A percentile compares a stretch with the other conserved stretches of the same genome.
phyloP scores from a whole-genome alignment of 768 basidiomycete species.

The Solioccasus polychromus region DNA sequence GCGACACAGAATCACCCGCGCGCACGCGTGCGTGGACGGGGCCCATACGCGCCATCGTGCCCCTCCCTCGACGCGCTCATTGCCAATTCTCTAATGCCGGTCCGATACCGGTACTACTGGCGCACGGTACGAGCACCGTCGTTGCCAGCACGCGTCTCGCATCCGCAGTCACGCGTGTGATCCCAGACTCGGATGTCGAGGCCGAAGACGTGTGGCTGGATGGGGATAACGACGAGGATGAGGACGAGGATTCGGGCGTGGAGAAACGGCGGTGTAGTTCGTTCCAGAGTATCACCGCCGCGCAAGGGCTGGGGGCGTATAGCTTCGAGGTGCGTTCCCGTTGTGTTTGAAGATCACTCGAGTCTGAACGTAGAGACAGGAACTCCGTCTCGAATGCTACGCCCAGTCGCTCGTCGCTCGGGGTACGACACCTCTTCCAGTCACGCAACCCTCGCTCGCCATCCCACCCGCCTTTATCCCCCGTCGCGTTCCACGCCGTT shows the following conservation, averaged over 20 bases:
- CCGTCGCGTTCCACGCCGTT: conserved; percentile 4
- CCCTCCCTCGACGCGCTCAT: conserved; percentile 21
- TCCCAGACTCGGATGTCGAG: too few relatives aligned
- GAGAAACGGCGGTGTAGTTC: conserved; percentile 10
- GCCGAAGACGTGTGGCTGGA: background rate
- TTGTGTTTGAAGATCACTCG: background rate
- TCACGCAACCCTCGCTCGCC: conserved; percentile 14
- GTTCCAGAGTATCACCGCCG: conserved; percentile 29
- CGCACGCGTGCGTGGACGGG: conserved; percentile 15
- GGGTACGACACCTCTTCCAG: conserved; percentile 20
- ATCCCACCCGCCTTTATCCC: conserved; percentile 31
- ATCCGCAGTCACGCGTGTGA: background rate
- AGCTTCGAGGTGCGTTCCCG: conserved; percentile 28
- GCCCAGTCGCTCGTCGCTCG: conserved; percentile 27
- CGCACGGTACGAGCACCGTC: too few relatives aligned
- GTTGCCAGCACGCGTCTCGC: too few relatives aligned
- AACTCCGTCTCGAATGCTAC: conserved; percentile 30
- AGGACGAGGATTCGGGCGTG: too few relatives aligned
- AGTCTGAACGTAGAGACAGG: conserved; percentile 8
- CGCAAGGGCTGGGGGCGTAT: conserved; percentile 19
- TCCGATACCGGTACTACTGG: too few relatives aligned
- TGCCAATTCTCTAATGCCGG: too few relatives aligned
- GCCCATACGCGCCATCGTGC: conserved; percentile 23
- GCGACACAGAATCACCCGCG: background rate
- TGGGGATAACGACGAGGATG: background rate